Evolutionary conservation across 2,329 filamentous ascomycete genomes (phyloP), one percentile per base, ranked within the genome.

Genomic region (Aspergillus tubingensis): DNA sequence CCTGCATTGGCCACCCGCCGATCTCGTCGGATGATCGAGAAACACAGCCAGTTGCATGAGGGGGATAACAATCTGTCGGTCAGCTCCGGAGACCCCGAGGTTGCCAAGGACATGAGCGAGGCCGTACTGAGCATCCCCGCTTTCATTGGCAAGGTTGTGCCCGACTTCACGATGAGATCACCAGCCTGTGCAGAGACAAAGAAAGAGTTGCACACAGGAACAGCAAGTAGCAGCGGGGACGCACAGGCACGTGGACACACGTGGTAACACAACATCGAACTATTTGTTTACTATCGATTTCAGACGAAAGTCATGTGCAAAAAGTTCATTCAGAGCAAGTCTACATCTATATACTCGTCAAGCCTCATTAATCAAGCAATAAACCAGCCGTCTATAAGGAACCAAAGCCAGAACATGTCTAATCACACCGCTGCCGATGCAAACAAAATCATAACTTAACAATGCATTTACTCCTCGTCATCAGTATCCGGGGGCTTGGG

Each of bases 401-500:
- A 36, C 32, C 47, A 30, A 50, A 32, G 8, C 32, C 8, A 50
- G n/a, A 32, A 50, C 25, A 44, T 13, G 25, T 50, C 47, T 50
- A 50, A 50, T 50, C 47, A 50, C 47, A 27, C 23, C 47, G 47
- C 47, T 50, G 27, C 21, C 47, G 47, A 50, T 50, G 47, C 47
- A 50, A 50, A 17, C 44, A 30, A 36, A 50, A 30, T 30, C 47
- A 50, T 15, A 17, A 27, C 15, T 30, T 5, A 50, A 10, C 47
- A n/a, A 36, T 36, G 10, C 32, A 36, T 65, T 62, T 73, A 74
- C 27, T 71, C 86, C 75, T 94, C 91, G 65, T 92, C 91, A 69
- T 94, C 91, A 17, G 89, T 92, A 74, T 94, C 91, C 8, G 77
- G 78, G 6, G 90, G 90, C 74, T 90, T 87, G 30, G 90, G 90